phyloP scores from a whole-genome alignment of 129 eudicot genomes.

The Artemisia tridentata region DNA sequence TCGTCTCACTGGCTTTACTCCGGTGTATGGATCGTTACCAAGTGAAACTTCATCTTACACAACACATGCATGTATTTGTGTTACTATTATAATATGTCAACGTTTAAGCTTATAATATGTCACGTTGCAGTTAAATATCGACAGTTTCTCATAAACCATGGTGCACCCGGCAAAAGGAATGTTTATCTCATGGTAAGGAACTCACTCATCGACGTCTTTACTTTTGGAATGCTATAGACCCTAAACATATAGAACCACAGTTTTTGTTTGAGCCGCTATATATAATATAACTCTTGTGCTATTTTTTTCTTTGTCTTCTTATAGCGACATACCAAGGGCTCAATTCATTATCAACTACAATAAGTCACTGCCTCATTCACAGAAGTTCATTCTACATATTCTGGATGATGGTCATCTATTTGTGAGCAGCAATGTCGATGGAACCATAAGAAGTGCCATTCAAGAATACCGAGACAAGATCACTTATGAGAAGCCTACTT shows the following conservation, averaged over 20 bases:
- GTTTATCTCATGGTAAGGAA: slow-evolving; percentile 61
- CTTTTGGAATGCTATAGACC: background rate
- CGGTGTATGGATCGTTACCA: no score
- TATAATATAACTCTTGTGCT: background rate
- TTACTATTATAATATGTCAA: no score
- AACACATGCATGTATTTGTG: no score
- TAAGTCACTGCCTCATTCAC: slow-evolving; percentile 60
- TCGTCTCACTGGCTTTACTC: no score
- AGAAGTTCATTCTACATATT: slow-evolving; percentile 73
- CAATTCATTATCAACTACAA: slow-evolving; percentile 79
- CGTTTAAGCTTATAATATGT: no score
- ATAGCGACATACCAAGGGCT: slow-evolving; percentile 95
- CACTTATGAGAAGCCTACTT: slow-evolving; percentile 90
- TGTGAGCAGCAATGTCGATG: slow-evolving; percentile 69
- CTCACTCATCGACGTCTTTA: background rate
- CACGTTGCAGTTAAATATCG: no score
- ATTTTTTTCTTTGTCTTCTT: background rate
- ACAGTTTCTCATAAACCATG: slow-evolving; percentile 34
- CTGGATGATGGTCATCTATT: slow-evolving; percentile 73
- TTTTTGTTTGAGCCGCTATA: background rate
- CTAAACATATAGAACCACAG: no score
- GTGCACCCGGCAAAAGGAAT: slow-evolving; percentile 79
- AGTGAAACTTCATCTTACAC: no score
- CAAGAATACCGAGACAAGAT: slow-evolving; percentile 71
- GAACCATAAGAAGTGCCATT: slow-evolving; percentile 70